Evolutionary conservation across 1,284 basidiomycete species (phyloP), one percentile per base, ranked within the genome.

Genomic region (Violaceomyces palustris): DNA sequence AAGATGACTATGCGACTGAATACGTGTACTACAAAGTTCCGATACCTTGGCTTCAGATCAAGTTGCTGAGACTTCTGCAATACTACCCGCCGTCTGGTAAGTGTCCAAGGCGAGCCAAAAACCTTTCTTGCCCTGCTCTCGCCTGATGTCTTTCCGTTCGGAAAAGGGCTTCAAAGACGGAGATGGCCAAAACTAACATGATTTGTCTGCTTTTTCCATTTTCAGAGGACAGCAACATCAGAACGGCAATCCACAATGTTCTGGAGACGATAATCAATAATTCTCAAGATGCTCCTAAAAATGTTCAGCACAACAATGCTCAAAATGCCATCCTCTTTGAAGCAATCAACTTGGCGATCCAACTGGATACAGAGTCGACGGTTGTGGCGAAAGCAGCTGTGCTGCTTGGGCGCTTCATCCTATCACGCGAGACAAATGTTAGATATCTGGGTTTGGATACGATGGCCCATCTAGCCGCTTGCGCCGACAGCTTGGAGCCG

Each of bases 301-400:
- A 97, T 64, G 87, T 97, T 11, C 94, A 98, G 71, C 94, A 98
- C 73, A 96, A 94, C 74, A 98, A 98, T 65, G 94, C 93, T 10
- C 91, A 94, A 71, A 92, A 97, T 72, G 88, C 94, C 3, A 84
- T 99, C n/a, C 80, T 98, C 8, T 98, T 98, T 67, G 94, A 99
- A 75, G 93, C 93, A 6, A 98, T 98, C 71, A 82, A 91, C 59
- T 83, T 98, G 34, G 92, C 91, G 12, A 98, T 99, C 57, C 94
- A 99, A 74, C 76, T 98, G 50, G 91, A 98, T 74, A 85, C 89
- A 30, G 88, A 84, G 56, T 96, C 92, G 1, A 82, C 84, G 9
- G 80, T 97, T 9, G 93, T 97, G 6, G 81, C 83, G 45, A 88
- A 85, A 17, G 89, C 94, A n/a, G 87, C 91, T 1, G 81, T 89